A percentile compares a stretch with the other conserved stretches of the same genome.
Evolutionary conservation across 2,329 filamentous ascomycete species (phyloP).

Genomic region (Scortechinia acanthostroma): DNA sequence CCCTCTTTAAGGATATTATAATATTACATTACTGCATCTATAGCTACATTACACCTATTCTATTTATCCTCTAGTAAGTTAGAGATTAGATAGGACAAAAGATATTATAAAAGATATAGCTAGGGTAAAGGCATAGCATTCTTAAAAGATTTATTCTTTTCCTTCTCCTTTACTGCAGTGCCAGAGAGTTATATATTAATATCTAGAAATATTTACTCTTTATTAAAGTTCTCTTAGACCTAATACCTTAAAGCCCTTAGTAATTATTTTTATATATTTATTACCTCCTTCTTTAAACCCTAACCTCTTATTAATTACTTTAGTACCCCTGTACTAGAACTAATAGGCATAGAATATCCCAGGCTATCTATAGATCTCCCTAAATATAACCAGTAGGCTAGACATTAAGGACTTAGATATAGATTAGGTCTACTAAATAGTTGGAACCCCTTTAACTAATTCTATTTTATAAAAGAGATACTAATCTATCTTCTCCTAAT

Average conservation of each 20-base stretch:
- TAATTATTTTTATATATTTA: constrained; percentile 8
- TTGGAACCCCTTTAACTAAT: constrained; percentile 5
- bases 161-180: constrained; percentile 8
- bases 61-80: constrained; percentile 10
- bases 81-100: constrained; percentile 10
- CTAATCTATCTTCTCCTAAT: constrained; percentile 5
- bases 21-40: constrained; percentile 7
- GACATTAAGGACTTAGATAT: background rate
- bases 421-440: background rate
- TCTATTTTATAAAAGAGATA: constrained; percentile 8
- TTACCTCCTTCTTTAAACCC: constrained; percentile 7
- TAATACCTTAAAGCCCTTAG: constrained; percentile 6
- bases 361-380: background rate
- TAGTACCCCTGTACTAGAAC: background rate
- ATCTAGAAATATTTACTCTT: constrained; percentile 10
- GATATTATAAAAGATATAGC: constrained; percentile 8
- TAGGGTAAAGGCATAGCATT: constrained; percentile 6
- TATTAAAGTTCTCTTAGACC: constrained; percentile 10
- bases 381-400: background rate
- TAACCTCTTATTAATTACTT: background rate
- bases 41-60: constrained; percentile 9
- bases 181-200: constrained; percentile 10
- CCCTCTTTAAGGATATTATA: constrained; percentile 10
- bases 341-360: background rate
- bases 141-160: constrained; percentile 4